phyloP scores from a whole-genome alignment of 805 yeast genomes.

The Candida vaughaniae region DNA sequence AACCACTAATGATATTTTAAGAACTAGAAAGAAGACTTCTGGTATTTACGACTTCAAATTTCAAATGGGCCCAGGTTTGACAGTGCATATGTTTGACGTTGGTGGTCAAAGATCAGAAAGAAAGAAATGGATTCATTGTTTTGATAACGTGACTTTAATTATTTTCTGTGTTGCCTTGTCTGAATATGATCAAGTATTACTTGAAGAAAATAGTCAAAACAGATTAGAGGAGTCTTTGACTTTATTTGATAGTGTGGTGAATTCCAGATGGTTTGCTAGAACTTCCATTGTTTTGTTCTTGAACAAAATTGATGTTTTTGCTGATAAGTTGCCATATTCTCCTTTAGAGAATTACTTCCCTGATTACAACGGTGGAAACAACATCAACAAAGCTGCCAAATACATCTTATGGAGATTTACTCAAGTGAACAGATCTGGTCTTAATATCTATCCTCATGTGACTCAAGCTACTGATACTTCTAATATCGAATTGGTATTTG shows the following conservation, averaged over 20 bases:
- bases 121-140: slow-evolving; percentile 96
- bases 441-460: slow-evolving; percentile 83
- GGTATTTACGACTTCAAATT: slow-evolving; percentile 86
- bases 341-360: slow-evolving; percentile 85
- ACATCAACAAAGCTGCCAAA: slow-evolving; percentile 86
- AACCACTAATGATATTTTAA: slow-evolving; percentile 69
- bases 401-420: slow-evolving; percentile 89
- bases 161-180: slow-evolving; percentile 89
- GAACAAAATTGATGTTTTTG: slow-evolving; percentile 87
- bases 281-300: slow-evolving; percentile 83
- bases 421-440: slow-evolving; percentile 76
- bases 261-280: slow-evolving; percentile 88
- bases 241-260: slow-evolving; percentile 85
- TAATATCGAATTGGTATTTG: slow-evolving; percentile 81
- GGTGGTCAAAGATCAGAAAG: slow-evolving; percentile 97
- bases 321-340: slow-evolving; percentile 76
- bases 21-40: slow-evolving; percentile 89
- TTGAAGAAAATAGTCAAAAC: slow-evolving; percentile 75
- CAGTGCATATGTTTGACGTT: slow-evolving; percentile 64
- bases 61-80: slow-evolving; percentile 57
- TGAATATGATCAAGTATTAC: slow-evolving; percentile 83
- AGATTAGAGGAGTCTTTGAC: slow-evolving; percentile 79
- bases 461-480: slow-evolving; percentile 95
- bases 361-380: slow-evolving; percentile 87
- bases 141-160: slow-evolving; percentile 85